These are phyloP conservation scores for Candida sp. DNA, from an alignment of 1,139 yeast species.

Conservation along the genomic window DNA sequence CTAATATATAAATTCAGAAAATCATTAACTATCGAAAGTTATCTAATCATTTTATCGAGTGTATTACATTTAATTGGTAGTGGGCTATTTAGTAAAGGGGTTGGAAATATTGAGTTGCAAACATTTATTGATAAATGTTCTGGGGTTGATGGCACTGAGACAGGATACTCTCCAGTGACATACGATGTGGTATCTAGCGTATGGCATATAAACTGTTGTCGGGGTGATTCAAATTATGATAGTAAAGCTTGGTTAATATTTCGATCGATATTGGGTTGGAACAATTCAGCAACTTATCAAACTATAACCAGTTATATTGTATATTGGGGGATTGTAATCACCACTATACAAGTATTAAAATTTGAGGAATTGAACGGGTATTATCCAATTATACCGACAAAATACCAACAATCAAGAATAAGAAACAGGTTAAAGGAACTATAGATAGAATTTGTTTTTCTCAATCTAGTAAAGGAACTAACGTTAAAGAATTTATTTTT, in stretches of 20 bases:
- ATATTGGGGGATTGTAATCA: constrained; percentile 34
- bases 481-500: no score
- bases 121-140: constrained; percentile 37
- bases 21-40: constrained; percentile 38
- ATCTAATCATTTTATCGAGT: constrained; percentile 37
- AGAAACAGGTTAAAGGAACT: constrained; percentile 32
- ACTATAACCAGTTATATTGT: constrained; percentile 35
- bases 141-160: constrained; percentile 45
- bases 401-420: constrained; percentile 52
- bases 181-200: constrained; percentile 38
- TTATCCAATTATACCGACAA: constrained; percentile 46
- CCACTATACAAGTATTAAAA: constrained; percentile 20
- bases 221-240: constrained; percentile 42
- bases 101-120: constrained; percentile 45
- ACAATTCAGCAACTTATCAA: constrained; percentile 47
- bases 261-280: constrained; percentile 47
- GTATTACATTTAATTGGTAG: constrained; percentile 44
- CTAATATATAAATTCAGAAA: constrained; percentile 41
- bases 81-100: constrained; percentile 44
- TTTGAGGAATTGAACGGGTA: constrained; percentile 30
- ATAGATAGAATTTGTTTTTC: no score
- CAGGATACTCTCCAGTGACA: constrained; percentile 48
- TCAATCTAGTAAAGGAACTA: no score
- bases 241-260: constrained; percentile 44
- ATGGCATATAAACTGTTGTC: constrained; percentile 50